A percentile compares a stretch with the other conserved stretches of the same genome.
phyloP scores from a whole-genome alignment of 2,329 filamentous ascomycete species.

The Metarhizium robertsii region DNA sequence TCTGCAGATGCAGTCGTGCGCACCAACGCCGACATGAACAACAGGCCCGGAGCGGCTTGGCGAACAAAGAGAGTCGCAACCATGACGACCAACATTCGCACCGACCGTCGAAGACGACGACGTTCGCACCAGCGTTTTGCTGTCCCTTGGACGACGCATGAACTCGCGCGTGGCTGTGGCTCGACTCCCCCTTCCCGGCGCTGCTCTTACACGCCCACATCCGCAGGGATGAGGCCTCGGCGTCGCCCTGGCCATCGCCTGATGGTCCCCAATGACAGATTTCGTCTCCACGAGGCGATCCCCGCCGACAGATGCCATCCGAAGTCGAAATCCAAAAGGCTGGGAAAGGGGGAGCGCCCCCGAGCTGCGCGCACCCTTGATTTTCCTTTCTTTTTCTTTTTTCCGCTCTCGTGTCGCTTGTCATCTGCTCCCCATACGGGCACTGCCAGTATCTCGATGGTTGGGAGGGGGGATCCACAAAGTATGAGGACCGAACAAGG shows the following conservation, averaged over 20 bases:
- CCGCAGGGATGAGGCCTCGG: not conserved
- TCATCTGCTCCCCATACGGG: no score
- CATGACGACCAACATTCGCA: not conserved
- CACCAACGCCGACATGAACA: not conserved
- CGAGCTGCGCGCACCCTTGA: no score
- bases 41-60: no score
- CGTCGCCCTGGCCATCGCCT: not conserved
- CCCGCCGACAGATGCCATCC: not conserved
- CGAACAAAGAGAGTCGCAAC: no score
- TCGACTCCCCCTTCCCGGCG: not conserved
- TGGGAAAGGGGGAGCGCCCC: no score
- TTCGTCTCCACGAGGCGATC: not conserved
- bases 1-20: not conserved
- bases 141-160: not conserved
- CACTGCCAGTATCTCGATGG: no score
- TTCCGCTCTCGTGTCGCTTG: no score
- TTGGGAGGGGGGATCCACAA: not conserved
- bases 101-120: not conserved
- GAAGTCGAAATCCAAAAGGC: not conserved
- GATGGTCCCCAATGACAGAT: not conserved
- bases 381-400: no score
- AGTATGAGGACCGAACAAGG: not conserved
- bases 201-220: not conserved
- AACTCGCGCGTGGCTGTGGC: not conserved
- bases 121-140: not conserved